Conservation (phyloP, 106 monocot genomes). For the Dendrobium officinale region DNA sequence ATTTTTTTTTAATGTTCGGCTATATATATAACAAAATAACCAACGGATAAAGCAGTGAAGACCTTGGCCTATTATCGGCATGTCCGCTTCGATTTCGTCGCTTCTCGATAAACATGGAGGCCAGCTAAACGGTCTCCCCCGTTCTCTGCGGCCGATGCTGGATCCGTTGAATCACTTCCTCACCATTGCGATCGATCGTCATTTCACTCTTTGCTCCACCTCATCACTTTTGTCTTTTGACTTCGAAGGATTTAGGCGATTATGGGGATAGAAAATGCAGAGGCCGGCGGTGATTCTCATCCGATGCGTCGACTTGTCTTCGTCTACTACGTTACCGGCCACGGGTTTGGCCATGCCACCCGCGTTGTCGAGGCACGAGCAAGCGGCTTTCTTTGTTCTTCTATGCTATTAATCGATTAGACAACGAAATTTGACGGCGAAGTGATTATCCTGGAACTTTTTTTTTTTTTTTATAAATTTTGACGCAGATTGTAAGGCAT, state of each 20-base stretch:
- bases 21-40: too few relatives aligned
- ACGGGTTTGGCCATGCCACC: constrained; percentile 88
- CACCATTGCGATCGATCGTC: neutral
- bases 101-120: too few relatives aligned
- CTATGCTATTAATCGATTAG: neutral
- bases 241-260: neutral
- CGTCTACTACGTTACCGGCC: constrained; percentile 86
- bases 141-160: neutral
- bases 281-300: neutral
- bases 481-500: constrained; percentile 65
- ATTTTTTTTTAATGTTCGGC: too few relatives aligned
- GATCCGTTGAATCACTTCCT: neutral
- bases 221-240: neutral
- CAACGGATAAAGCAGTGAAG: too few relatives aligned
- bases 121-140: too few relatives aligned
- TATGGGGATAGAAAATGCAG: neutral
- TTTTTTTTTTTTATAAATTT: neutral
- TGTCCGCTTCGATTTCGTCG: too few relatives aligned
- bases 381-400: neutral
- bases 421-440: neutral
- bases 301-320: constrained; percentile 27
- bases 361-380: constrained; percentile 66
- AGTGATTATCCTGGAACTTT: neutral
- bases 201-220: neutral
- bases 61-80: too few relatives aligned